Conservation (phyloP, 768 basidiomycete species). For the Lactarius vividus region DNA sequence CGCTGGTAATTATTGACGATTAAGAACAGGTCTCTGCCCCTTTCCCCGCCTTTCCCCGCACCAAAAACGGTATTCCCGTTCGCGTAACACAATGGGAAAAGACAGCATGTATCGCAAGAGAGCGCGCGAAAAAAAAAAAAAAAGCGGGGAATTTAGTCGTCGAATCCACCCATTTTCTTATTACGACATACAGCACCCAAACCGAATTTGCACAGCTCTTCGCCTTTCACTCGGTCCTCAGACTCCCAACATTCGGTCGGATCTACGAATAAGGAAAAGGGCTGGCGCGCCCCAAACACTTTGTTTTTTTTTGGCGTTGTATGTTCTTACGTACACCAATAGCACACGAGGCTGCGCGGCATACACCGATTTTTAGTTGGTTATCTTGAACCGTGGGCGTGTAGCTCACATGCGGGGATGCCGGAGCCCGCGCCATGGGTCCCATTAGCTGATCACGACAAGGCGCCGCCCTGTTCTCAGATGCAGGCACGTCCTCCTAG, state of each 20-base stretch:
- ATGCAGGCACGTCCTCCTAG: neutral
- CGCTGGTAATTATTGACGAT: neutral
- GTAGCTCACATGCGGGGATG: neutral
- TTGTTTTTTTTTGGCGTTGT: neutral
- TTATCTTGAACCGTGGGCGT: neutral
- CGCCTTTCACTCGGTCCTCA: neutral
- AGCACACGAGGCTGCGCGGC: neutral
- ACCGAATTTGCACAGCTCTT: neutral
- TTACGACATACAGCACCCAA: neutral
- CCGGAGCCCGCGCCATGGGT: neutral
- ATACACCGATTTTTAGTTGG: neutral
- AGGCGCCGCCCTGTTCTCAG: neutral
- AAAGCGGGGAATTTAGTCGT: constrained; percentile 1
- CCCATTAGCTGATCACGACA: neutral
- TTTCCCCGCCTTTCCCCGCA: neutral
- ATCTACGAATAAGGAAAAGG: neutral
- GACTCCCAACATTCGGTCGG: neutral
- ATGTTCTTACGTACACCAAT: neutral
- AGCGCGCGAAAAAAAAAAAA: no score
- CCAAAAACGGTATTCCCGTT: neutral
- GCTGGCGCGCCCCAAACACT: neutral
- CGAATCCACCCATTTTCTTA: neutral
- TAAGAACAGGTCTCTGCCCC: neutral
- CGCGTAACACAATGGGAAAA: neutral
- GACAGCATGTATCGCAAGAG: neutral